These are phyloP conservation scores for Cryptococcus amylolentus DNA, from an alignment of 1,284 basidiomycete genomes.

Conservation along the genomic window DNA sequence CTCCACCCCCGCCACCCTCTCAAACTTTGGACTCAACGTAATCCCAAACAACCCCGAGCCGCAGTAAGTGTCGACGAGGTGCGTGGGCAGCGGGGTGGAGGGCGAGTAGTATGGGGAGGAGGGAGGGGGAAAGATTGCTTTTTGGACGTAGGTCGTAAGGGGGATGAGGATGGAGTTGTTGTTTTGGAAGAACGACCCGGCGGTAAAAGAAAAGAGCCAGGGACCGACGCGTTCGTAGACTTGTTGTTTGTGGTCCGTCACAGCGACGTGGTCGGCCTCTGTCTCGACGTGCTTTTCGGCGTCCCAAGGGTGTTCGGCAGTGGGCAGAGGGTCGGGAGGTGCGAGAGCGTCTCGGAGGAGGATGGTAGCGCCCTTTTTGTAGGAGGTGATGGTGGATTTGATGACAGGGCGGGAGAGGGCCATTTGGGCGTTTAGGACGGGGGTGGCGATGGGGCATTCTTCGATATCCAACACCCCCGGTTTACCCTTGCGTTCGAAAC, in stretches of 20 bases:
- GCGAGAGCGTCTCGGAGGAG: constrained; percentile 81
- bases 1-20: constrained; percentile 83
- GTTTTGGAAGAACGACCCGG: constrained; percentile 94
- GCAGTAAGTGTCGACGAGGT: constrained; percentile 89
- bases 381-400: constrained; percentile 52
- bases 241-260: constrained; percentile 75
- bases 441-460: constrained; percentile 92
- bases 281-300: background rate
- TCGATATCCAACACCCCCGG: constrained; percentile 87
- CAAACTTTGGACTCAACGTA: constrained; percentile 74
- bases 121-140: constrained; percentile 60
- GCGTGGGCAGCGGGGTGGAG: constrained; percentile 56
- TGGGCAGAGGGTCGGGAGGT: constrained; percentile 23
- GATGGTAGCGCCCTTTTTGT: constrained; percentile 85
- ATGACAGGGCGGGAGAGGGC: constrained; percentile 56
- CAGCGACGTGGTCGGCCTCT: constrained; percentile 64
- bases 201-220: constrained; percentile 80
- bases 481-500: constrained; percentile 80
- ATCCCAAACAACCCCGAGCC: constrained; percentile 87
- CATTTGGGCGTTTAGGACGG: constrained; percentile 71
- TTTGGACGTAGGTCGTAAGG: constrained; percentile 74
- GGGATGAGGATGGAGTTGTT: constrained; percentile 88
- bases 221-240: constrained; percentile 82
- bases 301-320: constrained; percentile 1
- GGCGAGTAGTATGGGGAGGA: background rate